These are phyloP conservation scores for Penicillium crystallinum DNA, from an alignment of 495 filamentous ascomycete genomes.

Conservation along the genomic window DNA sequence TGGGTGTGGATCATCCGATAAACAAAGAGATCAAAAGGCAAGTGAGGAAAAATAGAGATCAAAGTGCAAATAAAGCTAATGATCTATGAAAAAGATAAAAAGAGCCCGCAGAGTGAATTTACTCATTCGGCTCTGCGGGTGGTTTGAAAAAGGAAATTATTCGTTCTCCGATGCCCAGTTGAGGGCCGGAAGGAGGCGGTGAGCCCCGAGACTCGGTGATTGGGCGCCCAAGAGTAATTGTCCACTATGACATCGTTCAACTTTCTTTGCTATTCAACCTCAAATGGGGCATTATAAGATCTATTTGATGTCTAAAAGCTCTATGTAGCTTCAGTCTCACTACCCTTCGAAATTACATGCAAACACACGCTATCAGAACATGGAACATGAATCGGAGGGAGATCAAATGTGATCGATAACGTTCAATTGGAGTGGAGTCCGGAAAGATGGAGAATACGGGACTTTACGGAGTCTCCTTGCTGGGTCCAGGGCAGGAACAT, in stretches of 20 bases:
- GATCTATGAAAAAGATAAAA: constrained; percentile 11
- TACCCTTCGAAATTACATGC: background rate
- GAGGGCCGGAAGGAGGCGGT: constrained; percentile 21
- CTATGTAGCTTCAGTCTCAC: too few relatives aligned
- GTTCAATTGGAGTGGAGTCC: constrained; percentile 17
- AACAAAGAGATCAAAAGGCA: constrained; percentile 4
- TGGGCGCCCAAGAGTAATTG: constrained; percentile 19
- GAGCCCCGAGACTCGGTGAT: constrained; percentile 9
- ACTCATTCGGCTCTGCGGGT: constrained; percentile 21
- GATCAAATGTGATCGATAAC: constrained; percentile 23
- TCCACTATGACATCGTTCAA: constrained; percentile 21
- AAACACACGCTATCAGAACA: background rate
- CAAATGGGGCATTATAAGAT: background rate
- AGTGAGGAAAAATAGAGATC: constrained; percentile 8
- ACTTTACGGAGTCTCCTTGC: constrained; percentile 21
- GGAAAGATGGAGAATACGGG: constrained; percentile 21
- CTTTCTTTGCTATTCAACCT: background rate
- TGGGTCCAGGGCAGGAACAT: background rate
- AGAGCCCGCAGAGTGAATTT: constrained; percentile 20
- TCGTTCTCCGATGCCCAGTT: constrained; percentile 8
- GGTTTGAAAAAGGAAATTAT: constrained; percentile 25
- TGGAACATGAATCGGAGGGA: background rate
- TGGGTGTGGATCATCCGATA: constrained; percentile 1
- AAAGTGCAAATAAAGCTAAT: constrained; percentile 5
- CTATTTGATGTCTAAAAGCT: background rate